Conservation (phyloP, 2,329 filamentous ascomycete species). For the Aspergillus ibericus region DNA sequence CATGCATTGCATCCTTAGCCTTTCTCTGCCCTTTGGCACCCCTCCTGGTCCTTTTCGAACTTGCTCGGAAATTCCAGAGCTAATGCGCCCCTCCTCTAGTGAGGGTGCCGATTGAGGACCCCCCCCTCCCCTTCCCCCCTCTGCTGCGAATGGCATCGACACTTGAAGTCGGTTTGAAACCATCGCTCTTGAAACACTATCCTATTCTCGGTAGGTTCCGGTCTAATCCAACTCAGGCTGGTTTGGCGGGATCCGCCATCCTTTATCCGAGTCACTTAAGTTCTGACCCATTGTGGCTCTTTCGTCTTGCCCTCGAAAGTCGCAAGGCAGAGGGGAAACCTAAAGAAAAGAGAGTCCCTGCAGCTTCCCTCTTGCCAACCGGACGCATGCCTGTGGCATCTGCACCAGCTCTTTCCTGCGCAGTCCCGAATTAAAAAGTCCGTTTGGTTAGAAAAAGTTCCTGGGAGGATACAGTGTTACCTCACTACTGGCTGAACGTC, state of each 20-base stretch:
- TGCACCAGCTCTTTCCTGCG: constrained; percentile 20
- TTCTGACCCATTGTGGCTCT: constrained; percentile 18
- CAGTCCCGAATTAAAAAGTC: constrained; percentile 25
- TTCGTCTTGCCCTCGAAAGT: constrained; percentile 16
- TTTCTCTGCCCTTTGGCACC: constrained; percentile 9
- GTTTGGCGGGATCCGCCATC: constrained; percentile 22
- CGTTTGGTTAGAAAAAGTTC: constrained; percentile 24
- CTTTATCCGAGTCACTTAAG: constrained; percentile 18
- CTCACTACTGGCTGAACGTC: constrained; percentile 19
- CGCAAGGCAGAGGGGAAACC: constrained; percentile 16
- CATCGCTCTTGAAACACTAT: constrained; percentile 26
- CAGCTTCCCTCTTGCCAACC: constrained; percentile 30
- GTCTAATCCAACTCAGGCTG: constrained; percentile 21
- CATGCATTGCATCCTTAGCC: constrained; percentile 23
- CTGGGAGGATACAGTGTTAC: constrained; percentile 22
- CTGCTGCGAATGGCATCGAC: constrained; percentile 15
- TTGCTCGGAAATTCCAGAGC: constrained; percentile 13
- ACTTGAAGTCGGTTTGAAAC: constrained; percentile 27
- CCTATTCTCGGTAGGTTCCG: constrained; percentile 21
- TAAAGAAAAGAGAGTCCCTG: constrained; percentile 30
- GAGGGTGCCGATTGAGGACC: constrained; percentile 12
- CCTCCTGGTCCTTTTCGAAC: constrained; percentile 15
- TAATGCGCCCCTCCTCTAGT: constrained; percentile 16
- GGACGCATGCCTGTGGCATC: constrained; percentile 21
- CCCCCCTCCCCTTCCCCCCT: constrained; percentile 17